Conservation (phyloP, 176 grass and related monocot genomes). For the Oryza glaberrima region DNA sequence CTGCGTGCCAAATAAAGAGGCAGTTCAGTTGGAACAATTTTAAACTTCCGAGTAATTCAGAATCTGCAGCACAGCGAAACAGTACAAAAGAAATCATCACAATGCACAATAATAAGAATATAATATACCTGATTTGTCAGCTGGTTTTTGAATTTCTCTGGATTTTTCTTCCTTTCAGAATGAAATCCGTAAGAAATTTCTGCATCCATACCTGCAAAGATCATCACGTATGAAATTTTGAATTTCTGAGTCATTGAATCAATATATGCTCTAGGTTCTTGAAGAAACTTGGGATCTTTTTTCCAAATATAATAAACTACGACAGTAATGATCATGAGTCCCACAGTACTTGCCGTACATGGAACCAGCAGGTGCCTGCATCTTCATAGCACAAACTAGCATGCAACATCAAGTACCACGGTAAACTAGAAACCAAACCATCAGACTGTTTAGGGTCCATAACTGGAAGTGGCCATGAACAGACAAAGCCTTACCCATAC, state of each 20-base stretch:
- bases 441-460: conserved; percentile 11
- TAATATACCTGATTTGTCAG: conserved; percentile 73
- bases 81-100: not conserved
- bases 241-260: not conserved
- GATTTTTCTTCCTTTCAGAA: conserved; percentile 82
- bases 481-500: conserved; percentile 69
- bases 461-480: conserved; percentile 2
- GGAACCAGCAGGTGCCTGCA: not conserved
- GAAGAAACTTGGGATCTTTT: conserved; percentile 29
- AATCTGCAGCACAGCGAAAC: not conserved
- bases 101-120: not conserved
- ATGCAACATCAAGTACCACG: not conserved
- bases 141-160: conserved; percentile 94
- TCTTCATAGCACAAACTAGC: not conserved
- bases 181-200: conserved; percentile 97
- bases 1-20: not conserved
- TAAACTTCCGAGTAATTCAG: not conserved
- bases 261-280: conserved; percentile 25
- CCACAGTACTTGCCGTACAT: not conserved
- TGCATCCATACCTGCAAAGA: conserved; percentile 83
- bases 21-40: not conserved
- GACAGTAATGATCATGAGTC: not conserved
- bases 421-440: conserved; percentile 21
- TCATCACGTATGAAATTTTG: not conserved
- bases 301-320: conserved; percentile 14